These are phyloP conservation scores for Protomyces macrosporus DNA, from an alignment of 1,139 yeast species.

Conservation along the genomic window DNA sequence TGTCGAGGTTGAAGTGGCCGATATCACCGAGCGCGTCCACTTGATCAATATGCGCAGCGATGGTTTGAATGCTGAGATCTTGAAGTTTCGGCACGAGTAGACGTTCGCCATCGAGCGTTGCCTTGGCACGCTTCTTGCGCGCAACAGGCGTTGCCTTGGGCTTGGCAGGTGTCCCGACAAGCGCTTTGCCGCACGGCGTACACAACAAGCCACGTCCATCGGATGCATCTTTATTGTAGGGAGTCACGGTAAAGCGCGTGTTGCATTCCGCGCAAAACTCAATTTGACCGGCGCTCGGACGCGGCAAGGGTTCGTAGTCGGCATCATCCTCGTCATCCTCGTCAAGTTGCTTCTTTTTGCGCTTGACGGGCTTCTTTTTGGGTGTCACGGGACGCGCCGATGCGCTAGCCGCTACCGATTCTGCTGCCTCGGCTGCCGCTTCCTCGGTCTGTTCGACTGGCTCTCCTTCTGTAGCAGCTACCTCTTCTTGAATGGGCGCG, in stretches of 20 bases:
- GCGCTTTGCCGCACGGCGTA: slow-evolving; percentile 50
- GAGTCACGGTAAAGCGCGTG: slow-evolving; percentile 51
- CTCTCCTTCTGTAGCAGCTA: background rate
- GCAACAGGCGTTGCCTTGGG: slow-evolving; percentile 52
- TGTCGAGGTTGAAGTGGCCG: slow-evolving; percentile 58
- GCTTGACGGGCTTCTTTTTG: background rate
- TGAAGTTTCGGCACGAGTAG: slow-evolving; percentile 66
- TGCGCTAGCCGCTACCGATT: background rate
- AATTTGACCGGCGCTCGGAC: slow-evolving; percentile 35
- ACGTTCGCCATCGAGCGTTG: slow-evolving; percentile 69
- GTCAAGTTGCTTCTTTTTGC: slow-evolving; percentile 27
- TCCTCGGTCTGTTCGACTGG: background rate
- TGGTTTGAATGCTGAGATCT: slow-evolving; percentile 67
- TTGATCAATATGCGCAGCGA: slow-evolving; percentile 67
- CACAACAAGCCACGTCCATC: slow-evolving; percentile 51
- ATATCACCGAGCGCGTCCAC: slow-evolving; percentile 77
- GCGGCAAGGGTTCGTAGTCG: slow-evolving; percentile 32
- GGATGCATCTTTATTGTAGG: slow-evolving; percentile 54
- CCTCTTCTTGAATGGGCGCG: background rate
- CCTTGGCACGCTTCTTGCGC: slow-evolving; percentile 71
- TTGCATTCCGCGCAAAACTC: slow-evolving; percentile 36
- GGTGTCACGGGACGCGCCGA: background rate
- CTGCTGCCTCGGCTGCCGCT: slow-evolving; percentile 7
- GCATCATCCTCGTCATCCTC: slow-evolving; percentile 30
- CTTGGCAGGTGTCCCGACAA: slow-evolving; percentile 36